A percentile compares a stretch with the other conserved stretches of the same genome.
phyloP scores from a whole-genome alignment of 1,284 basidiomycete genomes.

The Cryptococcus sp. region DNA sequence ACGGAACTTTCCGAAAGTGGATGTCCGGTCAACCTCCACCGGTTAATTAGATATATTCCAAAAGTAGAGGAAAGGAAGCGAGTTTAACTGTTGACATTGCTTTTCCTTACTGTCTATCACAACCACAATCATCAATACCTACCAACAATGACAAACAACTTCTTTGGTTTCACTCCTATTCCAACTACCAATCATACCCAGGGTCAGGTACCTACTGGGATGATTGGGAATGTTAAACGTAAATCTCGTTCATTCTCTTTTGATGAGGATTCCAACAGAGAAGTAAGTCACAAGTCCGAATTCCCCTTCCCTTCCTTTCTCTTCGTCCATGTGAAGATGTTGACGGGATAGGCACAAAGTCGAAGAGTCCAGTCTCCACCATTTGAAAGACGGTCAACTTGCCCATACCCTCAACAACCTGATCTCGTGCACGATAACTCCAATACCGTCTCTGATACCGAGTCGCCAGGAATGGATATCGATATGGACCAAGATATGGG shows the following conservation, averaged over 20 bases:
- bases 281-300: conserved; percentile 16
- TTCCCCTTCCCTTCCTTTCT: background rate
- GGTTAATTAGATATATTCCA: too few relatives aligned
- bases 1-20: too few relatives aligned
- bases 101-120: background rate
- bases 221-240: conserved; percentile 41
- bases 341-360: conserved; percentile 9
- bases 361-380: conserved; percentile 26
- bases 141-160: conserved; percentile 17
- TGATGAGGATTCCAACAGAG: conserved; percentile 21
- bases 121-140: background rate
- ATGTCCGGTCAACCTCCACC: too few relatives aligned
- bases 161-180: conserved; percentile 10
- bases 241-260: conserved; percentile 27
- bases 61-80: too few relatives aligned
- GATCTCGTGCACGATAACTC: conserved; percentile 40
- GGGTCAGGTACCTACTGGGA: conserved; percentile 27
- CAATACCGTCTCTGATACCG: conserved; percentile 27
- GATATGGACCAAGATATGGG: conserved; percentile 21
- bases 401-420: conserved; percentile 12
- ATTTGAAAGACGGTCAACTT: conserved; percentile 18
- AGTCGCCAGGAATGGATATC: conserved; percentile 27
- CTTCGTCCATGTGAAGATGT: background rate
- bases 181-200: conserved; percentile 17
- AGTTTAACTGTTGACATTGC: background rate